Conservation (phyloP, 495 filamentous ascomycete species). For the Penicillium pancosmium region DNA sequence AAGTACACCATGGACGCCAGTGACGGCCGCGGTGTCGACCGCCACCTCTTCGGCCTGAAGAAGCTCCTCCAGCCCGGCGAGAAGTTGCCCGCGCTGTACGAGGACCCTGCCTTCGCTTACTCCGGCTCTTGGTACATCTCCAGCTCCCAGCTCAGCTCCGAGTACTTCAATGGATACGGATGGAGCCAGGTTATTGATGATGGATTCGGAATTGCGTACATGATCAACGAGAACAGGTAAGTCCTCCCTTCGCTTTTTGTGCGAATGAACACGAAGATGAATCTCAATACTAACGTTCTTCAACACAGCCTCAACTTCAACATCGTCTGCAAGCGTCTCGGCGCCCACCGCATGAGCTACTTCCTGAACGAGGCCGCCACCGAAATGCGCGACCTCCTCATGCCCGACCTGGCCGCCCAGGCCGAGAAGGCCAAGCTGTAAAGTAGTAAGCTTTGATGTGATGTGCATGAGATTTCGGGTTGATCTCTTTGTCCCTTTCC, state of each 20-base stretch:
- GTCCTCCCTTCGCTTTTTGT: neutral
- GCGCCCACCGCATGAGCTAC: slow-evolving; percentile 90
- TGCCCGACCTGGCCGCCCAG: slow-evolving; percentile 77
- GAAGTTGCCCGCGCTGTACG: slow-evolving; percentile 77
- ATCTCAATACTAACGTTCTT: slow-evolving; percentile 22
- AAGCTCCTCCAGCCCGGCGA: slow-evolving; percentile 82
- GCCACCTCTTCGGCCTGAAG: slow-evolving; percentile 96
- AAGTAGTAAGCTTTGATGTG: slow-evolving; percentile 7
- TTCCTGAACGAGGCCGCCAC: slow-evolving; percentile 91
- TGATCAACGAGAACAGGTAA: slow-evolving; percentile 96
- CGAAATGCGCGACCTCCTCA: slow-evolving; percentile 85
- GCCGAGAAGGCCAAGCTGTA: slow-evolving; percentile 84
- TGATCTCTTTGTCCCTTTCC: slow-evolving; percentile 5
- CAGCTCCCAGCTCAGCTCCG: slow-evolving; percentile 85
- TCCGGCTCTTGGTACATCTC: slow-evolving; percentile 87
- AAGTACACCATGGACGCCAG: slow-evolving; percentile 88
- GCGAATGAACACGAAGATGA: neutral
- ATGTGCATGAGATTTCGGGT: slow-evolving; percentile 9
- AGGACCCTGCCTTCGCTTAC: slow-evolving; percentile 85
- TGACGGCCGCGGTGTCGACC: slow-evolving; percentile 92
- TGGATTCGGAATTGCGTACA: slow-evolving; percentile 97
- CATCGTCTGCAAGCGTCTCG: slow-evolving; percentile 91
- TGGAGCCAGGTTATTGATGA: slow-evolving; percentile 99
- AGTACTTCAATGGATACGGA: slow-evolving; percentile 99
- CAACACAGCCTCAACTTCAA: slow-evolving; percentile 87